phyloP scores from a whole-genome alignment of 2,329 filamentous ascomycete species.

The Fusarium sp. region DNA sequence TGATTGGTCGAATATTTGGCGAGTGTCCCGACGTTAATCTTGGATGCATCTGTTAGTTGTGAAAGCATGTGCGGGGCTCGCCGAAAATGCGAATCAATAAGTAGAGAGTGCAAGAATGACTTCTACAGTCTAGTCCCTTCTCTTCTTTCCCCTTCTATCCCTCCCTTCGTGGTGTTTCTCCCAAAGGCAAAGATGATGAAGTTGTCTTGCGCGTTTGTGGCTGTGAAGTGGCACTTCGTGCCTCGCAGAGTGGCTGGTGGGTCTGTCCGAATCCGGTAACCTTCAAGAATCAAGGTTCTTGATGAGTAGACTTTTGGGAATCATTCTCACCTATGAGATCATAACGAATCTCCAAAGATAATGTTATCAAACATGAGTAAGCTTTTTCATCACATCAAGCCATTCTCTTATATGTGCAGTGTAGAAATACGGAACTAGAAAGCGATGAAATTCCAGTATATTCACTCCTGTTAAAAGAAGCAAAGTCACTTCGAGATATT shows the following conservation, averaged over 20 bases:
- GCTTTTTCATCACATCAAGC: too few relatives aligned
- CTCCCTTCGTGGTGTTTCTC: not conserved
- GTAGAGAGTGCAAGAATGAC: not conserved
- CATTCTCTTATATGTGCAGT: too few relatives aligned
- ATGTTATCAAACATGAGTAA: too few relatives aligned
- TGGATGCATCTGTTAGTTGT: slow-evolving; percentile 13
- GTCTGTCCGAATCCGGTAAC: slow-evolving; percentile 28
- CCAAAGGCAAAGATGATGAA: not conserved
- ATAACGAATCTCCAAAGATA: not conserved
- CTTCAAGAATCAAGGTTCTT: slow-evolving; percentile 1
- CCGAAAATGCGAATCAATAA: not conserved
- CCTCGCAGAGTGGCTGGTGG: slow-evolving; percentile 32
- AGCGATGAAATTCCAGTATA: not conserved
- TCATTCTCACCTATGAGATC: not conserved
- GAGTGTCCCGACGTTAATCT: slow-evolving; percentile 3
- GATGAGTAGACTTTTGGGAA: slow-evolving; percentile 4
- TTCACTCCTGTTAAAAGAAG: not conserved
- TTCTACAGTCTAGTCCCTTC: not conserved
- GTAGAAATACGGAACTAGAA: not conserved
- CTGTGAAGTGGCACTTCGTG: slow-evolving; percentile 32
- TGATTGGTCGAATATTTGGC: slow-evolving; percentile 23
- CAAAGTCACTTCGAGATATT: not conserved
- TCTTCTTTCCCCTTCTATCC: not conserved
- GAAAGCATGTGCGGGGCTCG: not conserved
- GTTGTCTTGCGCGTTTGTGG: slow-evolving; percentile 36